Evolutionary conservation across 345 rosid species (phyloP), one percentile per base, ranked within the genome.

Genomic region (Turritis glabra): DNA sequence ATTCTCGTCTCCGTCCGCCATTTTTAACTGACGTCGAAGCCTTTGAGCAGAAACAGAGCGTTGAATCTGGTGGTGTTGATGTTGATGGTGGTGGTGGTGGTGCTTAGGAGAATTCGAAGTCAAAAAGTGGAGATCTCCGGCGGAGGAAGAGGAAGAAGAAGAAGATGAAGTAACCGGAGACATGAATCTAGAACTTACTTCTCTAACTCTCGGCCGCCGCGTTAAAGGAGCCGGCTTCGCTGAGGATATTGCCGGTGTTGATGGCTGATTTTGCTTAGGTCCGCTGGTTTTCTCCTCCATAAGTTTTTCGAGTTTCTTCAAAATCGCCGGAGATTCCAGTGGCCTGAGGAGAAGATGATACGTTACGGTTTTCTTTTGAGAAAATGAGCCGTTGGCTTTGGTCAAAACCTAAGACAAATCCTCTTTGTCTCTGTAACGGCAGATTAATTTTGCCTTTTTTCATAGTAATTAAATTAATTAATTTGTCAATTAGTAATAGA

Each of bases 171-270:
- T 55, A 14, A 73, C 69, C 1, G 93, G 89, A 67, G 97, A 82
- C 97, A 90, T 88, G 78, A 85, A 90, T 64, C 93, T 79, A 15
- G 93, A 90, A 17, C 90, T 85, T 10, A 88, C 91, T 71, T 87
- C 91, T 73, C 97, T 84, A 2, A 90, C 96, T 71, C 93, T 80
- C 1, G 88, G 96, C 56, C 96, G 79, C 40, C 96, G 79, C 5
- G 77, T 84, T 22, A 83, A 71, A 25, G 84, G 82, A n/a, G n/a
- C n/a, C n/a, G n/a, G n/a, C n/a, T n/a, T n/a, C n/a, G n/a, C n/a
- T n/a, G n/a, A n/a, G n/a, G 77, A 58, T 27, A 9, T 4, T 6
- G 77, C 55, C 17, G 48, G 41, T 23, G 64, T 22, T 15, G 81
- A 54, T 43, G 71, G 71, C 18, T 43, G 71, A 8, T 38, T n/a